Evolutionary conservation across 2,329 filamentous ascomycete species (phyloP), one percentile per base, ranked within the genome.

Genomic region (Gnomoniopsis sp.): DNA sequence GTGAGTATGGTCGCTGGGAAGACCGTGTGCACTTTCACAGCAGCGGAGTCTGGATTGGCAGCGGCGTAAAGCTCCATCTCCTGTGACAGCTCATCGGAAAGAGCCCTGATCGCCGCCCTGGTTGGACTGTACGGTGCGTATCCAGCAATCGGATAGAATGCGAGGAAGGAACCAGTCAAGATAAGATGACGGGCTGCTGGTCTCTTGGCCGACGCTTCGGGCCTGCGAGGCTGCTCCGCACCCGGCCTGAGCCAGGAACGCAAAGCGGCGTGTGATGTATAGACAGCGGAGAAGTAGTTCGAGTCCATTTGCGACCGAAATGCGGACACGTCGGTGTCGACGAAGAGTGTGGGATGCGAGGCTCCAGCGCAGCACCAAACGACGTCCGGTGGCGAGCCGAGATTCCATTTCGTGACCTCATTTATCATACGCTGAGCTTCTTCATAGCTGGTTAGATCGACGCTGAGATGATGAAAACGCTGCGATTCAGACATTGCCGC

Each of bases 361-460:
- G 83, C 82, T 65, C 88, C 89, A 7, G 82, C 82, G 15, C 84
- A 82, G 43, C 85, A 85, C 80, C 87, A 90, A 21, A 90, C 83
- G 50, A 89, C 74, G 65, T 90, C 87, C 1, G 88, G 71, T 0
- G 70, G 87, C 34, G 80, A 73, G 17, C 76, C 72, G 44, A 76
- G 77, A 62, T 89, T 89, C 86, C 87, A 90, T 22, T 72, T 66
- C 3, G 79, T 84, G 6, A 83, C 78, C 72, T 89, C 83, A 15
- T 74, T 68, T 14, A 90, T 72, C 15, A 88, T 74, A 30, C 81
- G 79, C 3, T 76, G 74, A 60, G 84, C 84, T 61, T 88, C 86
- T 10, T 77, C 68, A 23, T 83, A 69, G 44, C 75, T 74, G 11
- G 81, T 84, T 23, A 90, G 76, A 69, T 91, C 87, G 38, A 86